phyloP scores from a whole-genome alignment of 257 asterid species.

The Haberlea rhodopensis region DNA sequence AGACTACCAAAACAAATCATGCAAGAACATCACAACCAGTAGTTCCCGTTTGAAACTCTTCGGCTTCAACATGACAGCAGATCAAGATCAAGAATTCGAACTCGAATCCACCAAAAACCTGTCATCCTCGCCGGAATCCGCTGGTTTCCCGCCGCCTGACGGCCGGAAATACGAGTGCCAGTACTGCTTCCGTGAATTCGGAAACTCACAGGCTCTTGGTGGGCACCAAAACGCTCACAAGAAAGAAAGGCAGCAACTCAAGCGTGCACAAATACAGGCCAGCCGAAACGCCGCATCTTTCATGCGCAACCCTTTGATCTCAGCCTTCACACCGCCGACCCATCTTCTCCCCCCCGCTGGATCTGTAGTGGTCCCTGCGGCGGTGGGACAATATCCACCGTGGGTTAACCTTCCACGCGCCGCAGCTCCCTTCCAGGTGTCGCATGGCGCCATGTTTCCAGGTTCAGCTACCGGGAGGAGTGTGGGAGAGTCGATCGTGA shows the following conservation, averaged over 20 bases:
- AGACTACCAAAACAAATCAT: constrained; percentile 51
- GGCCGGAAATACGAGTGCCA: constrained; percentile 97
- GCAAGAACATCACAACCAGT: constrained; percentile 21
- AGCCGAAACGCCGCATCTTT: constrained; percentile 79
- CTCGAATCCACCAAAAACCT: constrained; percentile 44
- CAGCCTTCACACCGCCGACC: constrained; percentile 83
- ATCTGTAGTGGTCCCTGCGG: constrained; percentile 30
- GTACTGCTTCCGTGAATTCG: constrained; percentile 87
- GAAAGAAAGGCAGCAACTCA: constrained; percentile 82
- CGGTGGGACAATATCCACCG: constrained; percentile 33
- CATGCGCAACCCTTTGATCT: constrained; percentile 84
- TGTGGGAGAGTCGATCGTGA: constrained; percentile 51
- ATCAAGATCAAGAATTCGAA: constrained; percentile 40
- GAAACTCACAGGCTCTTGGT: constrained; percentile 92
- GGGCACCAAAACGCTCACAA: constrained; percentile 99
- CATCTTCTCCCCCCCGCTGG: constrained; percentile 71
- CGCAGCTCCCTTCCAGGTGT: constrained; percentile 61
- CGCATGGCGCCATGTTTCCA: constrained; percentile 70
- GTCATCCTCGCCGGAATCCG: constrained; percentile 45
- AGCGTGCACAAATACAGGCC: constrained; percentile 89
- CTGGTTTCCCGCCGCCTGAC: constrained; percentile 41
- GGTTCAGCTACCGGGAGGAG: constrained; percentile 40
- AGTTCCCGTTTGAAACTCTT: constrained; percentile 65
- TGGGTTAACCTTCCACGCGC: constrained; percentile 83
- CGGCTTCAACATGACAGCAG: constrained; percentile 75